These are phyloP conservation scores for Vachellia pachyceras DNA, from an alignment of 306 rosid species.

Conservation along the genomic window DNA sequence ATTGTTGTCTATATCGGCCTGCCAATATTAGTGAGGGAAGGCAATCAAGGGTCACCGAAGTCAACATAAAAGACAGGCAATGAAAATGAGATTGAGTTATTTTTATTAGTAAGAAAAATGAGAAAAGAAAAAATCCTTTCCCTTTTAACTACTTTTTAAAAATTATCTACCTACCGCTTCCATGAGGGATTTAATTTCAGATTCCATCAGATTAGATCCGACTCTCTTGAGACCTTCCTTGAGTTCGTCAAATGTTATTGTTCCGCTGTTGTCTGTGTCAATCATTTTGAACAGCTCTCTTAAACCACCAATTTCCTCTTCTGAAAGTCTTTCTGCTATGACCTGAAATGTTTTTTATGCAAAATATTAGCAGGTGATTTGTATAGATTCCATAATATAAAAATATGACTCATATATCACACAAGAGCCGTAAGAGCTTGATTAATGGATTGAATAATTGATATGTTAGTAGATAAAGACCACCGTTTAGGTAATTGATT, in stretches of 20 bases:
- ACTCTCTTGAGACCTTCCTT: constrained; percentile 76
- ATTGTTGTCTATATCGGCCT: constrained; percentile 93
- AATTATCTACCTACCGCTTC: constrained; percentile 67
- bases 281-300: constrained; percentile 89
- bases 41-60: constrained; percentile 8
- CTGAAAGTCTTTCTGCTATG: constrained; percentile 86
- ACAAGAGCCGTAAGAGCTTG: not conserved
- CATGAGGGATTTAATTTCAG: constrained; percentile 86
- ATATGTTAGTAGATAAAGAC: not conserved
- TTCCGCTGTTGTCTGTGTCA: constrained; percentile 80
- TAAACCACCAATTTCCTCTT: constrained; percentile 91
- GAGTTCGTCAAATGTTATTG: constrained; percentile 89
- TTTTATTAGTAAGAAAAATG: not conserved
- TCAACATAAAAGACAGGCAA: constrained; percentile 16
- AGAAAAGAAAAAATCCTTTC: not conserved
- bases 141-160: constrained; percentile 26
- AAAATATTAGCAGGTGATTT: not conserved
- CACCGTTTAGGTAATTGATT: not conserved
- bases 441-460: not conserved
- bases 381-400: constrained; percentile 16
- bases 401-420: constrained; percentile 12
- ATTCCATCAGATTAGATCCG: constrained; percentile 83
- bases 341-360: constrained; percentile 53
- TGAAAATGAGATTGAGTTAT: not conserved
- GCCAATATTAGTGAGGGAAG: constrained; percentile 37